Conservation (phyloP, 768 basidiomycete genomes). For the Boletus pseudo-olivaceus region DNA sequence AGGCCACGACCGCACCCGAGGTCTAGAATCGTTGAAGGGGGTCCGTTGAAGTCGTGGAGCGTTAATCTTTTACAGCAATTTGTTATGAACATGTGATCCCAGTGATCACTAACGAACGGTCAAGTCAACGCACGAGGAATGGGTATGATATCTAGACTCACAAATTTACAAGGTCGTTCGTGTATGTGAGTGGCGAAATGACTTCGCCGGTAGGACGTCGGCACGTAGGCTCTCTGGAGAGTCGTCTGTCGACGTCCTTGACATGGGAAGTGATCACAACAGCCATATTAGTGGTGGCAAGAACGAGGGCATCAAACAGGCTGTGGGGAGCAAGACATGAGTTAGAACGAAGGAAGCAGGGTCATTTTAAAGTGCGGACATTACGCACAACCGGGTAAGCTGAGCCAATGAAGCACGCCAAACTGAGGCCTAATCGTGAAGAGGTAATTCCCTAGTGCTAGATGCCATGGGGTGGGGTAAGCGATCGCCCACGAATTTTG, state of each 20-base stretch:
- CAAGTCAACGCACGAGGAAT: background rate
- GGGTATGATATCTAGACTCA: slow-evolving; percentile 30
- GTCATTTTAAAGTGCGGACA: slow-evolving; percentile 17
- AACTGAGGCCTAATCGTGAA: slow-evolving; percentile 5
- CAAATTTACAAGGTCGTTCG: slow-evolving; percentile 51
- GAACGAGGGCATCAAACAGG: slow-evolving; percentile 23
- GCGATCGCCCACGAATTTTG: slow-evolving; percentile 20
- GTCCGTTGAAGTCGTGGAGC: slow-evolving; percentile 47
- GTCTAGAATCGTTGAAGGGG: slow-evolving; percentile 57
- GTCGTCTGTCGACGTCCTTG: slow-evolving; percentile 46
- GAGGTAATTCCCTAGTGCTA: background rate
- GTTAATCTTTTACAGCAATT: slow-evolving; percentile 49
- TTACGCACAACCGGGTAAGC: slow-evolving; percentile 21
- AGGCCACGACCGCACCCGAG: slow-evolving; percentile 69
- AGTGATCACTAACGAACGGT: slow-evolving; percentile 51
- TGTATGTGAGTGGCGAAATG: slow-evolving; percentile 55
- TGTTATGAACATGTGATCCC: slow-evolving; percentile 65
- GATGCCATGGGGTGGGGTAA: slow-evolving; percentile 16
- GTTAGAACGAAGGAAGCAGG: slow-evolving; percentile 5
- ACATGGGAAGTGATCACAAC: slow-evolving; percentile 16
- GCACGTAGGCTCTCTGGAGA: slow-evolving; percentile 38
- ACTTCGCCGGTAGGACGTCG: slow-evolving; percentile 46
- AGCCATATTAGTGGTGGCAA: slow-evolving; percentile 22
- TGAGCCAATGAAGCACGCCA: slow-evolving; percentile 8
- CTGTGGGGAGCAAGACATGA: slow-evolving; percentile 16